Base-by-base conservation (phyloP, 1,284 basidiomycete species). In the Rhodotorula sp. region DNA sequence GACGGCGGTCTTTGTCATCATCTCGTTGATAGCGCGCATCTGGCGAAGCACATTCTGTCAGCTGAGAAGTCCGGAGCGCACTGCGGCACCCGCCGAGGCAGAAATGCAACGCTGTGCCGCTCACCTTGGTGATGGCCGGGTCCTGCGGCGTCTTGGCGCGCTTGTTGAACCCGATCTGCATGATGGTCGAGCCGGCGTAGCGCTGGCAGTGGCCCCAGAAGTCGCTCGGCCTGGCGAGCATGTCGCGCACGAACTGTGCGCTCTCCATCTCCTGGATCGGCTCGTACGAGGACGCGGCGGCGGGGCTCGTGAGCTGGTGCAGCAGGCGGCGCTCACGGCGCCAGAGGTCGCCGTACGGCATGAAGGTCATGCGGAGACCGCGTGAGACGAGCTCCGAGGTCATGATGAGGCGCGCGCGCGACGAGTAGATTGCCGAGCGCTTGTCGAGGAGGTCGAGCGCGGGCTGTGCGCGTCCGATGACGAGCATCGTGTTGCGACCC, bases 381-480 rank as follows among this genome's bases (percentile, higher is more conserved):
- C 72, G 64, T 12, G 74, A 77, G 49, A 78, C 75, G 45, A 79
- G 76, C 52, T 80, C 79, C 19, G 70, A 71, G 27, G 79, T 76
- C 78, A 79, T 79, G 63, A 80, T 76, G 62, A 68, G 52, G 45
- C 79, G 71, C 41, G 79, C 78, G 52, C 79, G 73, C 7, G 73
- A 76, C 27, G 77, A 77, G 68, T 78, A 79, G 27, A 74, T 79
- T 14, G 77, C 74, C 19, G 76, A 76, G 19, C 78, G 75, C 50
- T 78, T 76, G 59, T 80, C 79, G 67, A 80, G 72, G 53, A 80
- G 65, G n/a, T 78, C 78, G n/a, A 78, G 71, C 19, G 79, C 79
- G 58, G 75, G 70, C 5, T 68, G 57, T 23, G 77, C 76, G 62
- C 74, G 63, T 45, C 78, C 74, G 58, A 79, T 42, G 57, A 78